Conservation (phyloP, 2,329 filamentous ascomycete genomes). For the Alternaria triticimaculans region DNA sequence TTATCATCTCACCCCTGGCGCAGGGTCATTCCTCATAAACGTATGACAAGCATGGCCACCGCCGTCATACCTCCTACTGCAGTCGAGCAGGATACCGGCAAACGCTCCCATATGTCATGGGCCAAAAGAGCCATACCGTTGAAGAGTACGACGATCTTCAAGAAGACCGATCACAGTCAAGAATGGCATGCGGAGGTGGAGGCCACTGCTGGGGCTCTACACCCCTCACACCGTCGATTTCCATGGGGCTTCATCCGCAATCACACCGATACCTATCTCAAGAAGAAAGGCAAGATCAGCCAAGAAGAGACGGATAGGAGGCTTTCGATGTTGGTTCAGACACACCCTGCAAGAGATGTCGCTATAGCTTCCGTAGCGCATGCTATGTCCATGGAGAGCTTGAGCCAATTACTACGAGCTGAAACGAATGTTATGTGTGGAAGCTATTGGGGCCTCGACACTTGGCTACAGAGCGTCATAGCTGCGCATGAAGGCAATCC, state of each 20-base stretch:
- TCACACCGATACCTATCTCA: constrained; percentile 39
- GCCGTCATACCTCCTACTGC: not conserved
- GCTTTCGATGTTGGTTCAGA: constrained; percentile 29
- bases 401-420: constrained; percentile 31
- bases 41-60: not conserved
- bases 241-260: constrained; percentile 28
- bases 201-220: constrained; percentile 27
- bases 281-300: constrained; percentile 39
- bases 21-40: not conserved
- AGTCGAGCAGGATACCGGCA: constrained; percentile 12
- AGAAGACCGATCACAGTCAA: constrained; percentile 34
- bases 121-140: constrained; percentile 19
- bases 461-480: constrained; percentile 38
- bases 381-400: constrained; percentile 33
- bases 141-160: constrained; percentile 26
- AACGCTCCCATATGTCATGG: constrained; percentile 17
- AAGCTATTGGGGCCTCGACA: constrained; percentile 38
- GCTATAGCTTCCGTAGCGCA: constrained; percentile 40
- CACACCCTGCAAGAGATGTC: constrained; percentile 29
- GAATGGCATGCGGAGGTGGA: constrained; percentile 39
- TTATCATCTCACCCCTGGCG: not conserved
- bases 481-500: constrained; percentile 36
- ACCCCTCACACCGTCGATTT: constrained; percentile 35
- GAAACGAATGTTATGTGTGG: constrained; percentile 34
- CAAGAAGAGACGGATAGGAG: constrained; percentile 31